A percentile compares a stretch with the other conserved stretches of the same genome.
Conservation (phyloP, 768 basidiomycete genomes). For the Lactarius psammicola region DNA sequence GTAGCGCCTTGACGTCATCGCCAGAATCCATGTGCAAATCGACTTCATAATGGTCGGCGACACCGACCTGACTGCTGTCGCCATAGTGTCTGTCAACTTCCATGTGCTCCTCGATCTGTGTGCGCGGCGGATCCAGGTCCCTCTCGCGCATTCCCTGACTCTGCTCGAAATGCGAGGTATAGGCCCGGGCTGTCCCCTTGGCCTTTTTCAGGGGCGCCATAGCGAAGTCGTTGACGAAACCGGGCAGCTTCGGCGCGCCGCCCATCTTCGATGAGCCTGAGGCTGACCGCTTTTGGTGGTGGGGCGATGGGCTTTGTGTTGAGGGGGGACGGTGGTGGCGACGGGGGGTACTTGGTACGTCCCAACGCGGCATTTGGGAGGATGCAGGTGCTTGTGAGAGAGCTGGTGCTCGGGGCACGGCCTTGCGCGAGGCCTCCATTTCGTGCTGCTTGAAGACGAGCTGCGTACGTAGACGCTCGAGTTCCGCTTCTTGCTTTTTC, state of each 20-base stretch:
- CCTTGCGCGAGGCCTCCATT: slow-evolving; percentile 19
- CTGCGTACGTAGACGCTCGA: slow-evolving; percentile 28
- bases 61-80: not conserved
- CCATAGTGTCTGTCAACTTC: slow-evolving; percentile 11
- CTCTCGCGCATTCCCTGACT: slow-evolving; percentile 16
- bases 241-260: slow-evolving; percentile 8
- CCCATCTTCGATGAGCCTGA: slow-evolving; percentile 6
- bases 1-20: slow-evolving; percentile 1
- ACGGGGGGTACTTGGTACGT: slow-evolving; percentile 3
- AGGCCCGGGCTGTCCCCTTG: slow-evolving; percentile 15
- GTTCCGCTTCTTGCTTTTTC: slow-evolving; percentile 21
- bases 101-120: slow-evolving; percentile 10
- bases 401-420: not conserved
- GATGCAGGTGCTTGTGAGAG: slow-evolving; percentile 7
- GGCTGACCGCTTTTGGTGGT: not conserved
- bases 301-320: slow-evolving; percentile 2
- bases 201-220: slow-evolving; percentile 1
- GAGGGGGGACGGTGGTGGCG: not conserved
- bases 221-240: slow-evolving; percentile 27
- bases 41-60: not conserved
- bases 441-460: slow-evolving; percentile 29
- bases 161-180: slow-evolving; percentile 9
- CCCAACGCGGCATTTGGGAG: slow-evolving; percentile 16
- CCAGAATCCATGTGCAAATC: slow-evolving; percentile 6
- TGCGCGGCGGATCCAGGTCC: not conserved